A percentile compares a stretch with the other conserved stretches of the same genome.
Evolutionary conservation across 169 alveolate species (phyloP).

Genomic region (Plasmodium inui): DNA sequence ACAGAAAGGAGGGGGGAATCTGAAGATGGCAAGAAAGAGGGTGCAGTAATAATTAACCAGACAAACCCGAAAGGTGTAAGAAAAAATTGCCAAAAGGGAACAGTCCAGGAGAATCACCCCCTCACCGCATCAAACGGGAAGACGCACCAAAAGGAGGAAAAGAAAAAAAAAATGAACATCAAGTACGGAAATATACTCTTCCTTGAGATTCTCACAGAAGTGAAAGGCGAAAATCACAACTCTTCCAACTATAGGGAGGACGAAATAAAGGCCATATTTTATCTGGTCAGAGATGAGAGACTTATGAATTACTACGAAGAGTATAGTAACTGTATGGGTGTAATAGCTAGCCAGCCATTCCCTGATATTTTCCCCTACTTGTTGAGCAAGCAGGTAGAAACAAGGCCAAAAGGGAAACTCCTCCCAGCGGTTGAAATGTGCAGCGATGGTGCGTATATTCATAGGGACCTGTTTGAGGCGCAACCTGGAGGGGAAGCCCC

Average conservation of each 20-base stretch:
- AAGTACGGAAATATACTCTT: slow-evolving; percentile 55
- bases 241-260: slow-evolving; percentile 15
- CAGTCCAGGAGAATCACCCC: neutral
- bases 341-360: slow-evolving; percentile 57
- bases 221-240: slow-evolving; percentile 24
- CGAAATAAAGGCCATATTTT: slow-evolving; percentile 64
- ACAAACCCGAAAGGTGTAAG: neutral
- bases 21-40: neutral
- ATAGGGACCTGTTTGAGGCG: neutral
- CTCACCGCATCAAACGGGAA: neutral
- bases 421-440: neutral
- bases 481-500: neutral
- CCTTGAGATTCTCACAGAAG: slow-evolving; percentile 60
- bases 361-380: slow-evolving; percentile 9
- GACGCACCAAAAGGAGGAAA: neutral
- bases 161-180: slow-evolving; percentile 59
- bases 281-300: slow-evolving; percentile 51
- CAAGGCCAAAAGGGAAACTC: neutral
- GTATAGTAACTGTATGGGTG: slow-evolving; percentile 41
- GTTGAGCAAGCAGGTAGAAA: neutral
- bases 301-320: slow-evolving; percentile 37
- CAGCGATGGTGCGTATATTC: neutral
- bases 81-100: neutral
- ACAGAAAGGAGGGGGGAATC: neutral
- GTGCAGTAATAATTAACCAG: neutral